Percentiles rank a stretch among this genome's conserved stretches.
phyloP scores from a whole-genome alignment of 2,329 filamentous ascomycete species.

The Trichoderma hamatum region DNA sequence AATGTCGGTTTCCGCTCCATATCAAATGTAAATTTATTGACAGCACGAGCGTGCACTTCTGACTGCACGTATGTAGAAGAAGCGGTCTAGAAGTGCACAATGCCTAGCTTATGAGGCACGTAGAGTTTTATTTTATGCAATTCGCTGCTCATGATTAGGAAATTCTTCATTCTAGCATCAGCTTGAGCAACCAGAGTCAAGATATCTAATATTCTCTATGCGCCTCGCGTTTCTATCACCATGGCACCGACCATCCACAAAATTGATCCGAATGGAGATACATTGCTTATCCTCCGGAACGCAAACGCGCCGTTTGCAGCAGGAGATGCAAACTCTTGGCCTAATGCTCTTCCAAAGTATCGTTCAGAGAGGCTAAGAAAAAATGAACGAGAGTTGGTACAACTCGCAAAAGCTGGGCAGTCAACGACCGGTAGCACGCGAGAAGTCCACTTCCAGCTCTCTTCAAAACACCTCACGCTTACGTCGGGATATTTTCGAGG shows the following conservation, averaged over 20 bases:
- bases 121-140: not conserved
- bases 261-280: conserved; percentile 19
- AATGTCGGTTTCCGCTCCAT: not conserved
- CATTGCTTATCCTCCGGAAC: conserved; percentile 13
- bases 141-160: not conserved
- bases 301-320: conserved; percentile 5
- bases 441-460: conserved; percentile 31
- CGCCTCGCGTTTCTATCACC: not conserved
- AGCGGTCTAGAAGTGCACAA: not conserved
- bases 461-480: conserved; percentile 41
- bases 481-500: conserved; percentile 35
- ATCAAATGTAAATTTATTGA: not conserved
- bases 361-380: not conserved
- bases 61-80: not conserved
- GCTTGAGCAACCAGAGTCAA: not conserved
- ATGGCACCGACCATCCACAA: not conserved
- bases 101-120: not conserved
- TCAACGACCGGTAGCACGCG: not conserved
- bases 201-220: not conserved
- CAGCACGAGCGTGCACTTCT: not conserved
- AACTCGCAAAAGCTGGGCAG: not conserved
- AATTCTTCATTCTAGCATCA: not conserved
- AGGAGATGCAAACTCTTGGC: not conserved
- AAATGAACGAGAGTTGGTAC: not conserved
- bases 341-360: not conserved